phyloP scores from a whole-genome alignment of 129 eudicot genomes.

The Lactuca saligna region DNA sequence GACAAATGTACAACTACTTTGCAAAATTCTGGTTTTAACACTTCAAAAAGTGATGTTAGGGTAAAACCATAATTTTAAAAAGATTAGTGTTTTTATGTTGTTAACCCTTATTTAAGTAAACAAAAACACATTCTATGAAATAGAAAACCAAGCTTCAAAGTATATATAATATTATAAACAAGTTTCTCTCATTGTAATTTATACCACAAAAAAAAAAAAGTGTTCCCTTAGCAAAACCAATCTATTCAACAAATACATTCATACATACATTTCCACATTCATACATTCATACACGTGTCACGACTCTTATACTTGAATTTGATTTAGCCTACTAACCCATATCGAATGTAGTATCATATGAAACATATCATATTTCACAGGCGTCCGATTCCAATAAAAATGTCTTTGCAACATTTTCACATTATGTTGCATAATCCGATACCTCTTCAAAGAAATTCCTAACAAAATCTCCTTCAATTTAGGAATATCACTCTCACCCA shows the following conservation, averaged over 20 bases:
- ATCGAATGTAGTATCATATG: constrained; percentile 91
- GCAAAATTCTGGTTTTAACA: too few species aligned
- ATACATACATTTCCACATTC: constrained; percentile 11
- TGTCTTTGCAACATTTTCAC: constrained; percentile 86
- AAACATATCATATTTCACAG: constrained; percentile 74
- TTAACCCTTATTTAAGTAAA: too few species aligned
- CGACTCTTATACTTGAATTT: constrained; percentile 40
- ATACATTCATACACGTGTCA: neutral
- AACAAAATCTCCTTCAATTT: constrained; percentile 68
- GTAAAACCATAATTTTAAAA: too few species aligned
- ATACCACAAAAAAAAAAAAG: neutral
- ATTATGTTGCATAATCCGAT: constrained; percentile 65
- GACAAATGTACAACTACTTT: too few species aligned
- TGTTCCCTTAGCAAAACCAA: constrained; percentile 4
- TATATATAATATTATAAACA: too few species aligned
- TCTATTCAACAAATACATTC: constrained; percentile 14
- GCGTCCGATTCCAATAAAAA: constrained; percentile 71
- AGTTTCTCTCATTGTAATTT: neutral
- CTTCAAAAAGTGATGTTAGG: too few species aligned
- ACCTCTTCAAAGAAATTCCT: constrained; percentile 59
- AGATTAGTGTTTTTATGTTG: too few species aligned
- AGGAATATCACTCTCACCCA: constrained; percentile 76
- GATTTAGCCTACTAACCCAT: constrained; percentile 78
- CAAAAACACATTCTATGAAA: too few species aligned
- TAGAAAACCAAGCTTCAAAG: too few species aligned